Base-by-base conservation (phyloP, 805 yeast genomes). In the Clavispora carvajalis region DNA sequence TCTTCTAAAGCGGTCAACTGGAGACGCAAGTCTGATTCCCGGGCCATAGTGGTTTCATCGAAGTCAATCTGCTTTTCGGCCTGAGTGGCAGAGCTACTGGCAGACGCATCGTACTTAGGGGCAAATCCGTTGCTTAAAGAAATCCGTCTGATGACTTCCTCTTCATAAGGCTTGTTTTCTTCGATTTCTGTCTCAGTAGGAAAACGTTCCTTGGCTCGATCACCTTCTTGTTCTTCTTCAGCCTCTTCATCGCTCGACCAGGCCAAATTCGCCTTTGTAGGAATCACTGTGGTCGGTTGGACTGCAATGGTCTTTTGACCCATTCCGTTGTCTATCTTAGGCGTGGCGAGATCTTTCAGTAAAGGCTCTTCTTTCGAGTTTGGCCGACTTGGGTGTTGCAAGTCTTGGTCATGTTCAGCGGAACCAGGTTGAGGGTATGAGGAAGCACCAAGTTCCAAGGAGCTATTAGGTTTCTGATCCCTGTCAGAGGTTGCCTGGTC, bases 201-300 rank as follows among this genome's bases (percentile, higher is more conserved):
- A 25, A 9, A 25, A 3, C n/a, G 16, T 3, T n/a, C n/a, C n/a
- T n/a, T 9, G 29, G 15, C 16, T 9, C 7, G 3, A n/a, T n/a
- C n/a, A n/a, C n/a, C n/a, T 25, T 25, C 8, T n/a, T 25, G 8
- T 10, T 28, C 12, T 12, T 15, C 63, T 7, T 60, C 73, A 1
- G 69, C 76, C 2, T 77, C 86, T 46, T 84, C 95, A 49, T 84
- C 95, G 39, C 89, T 83, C 12, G 91, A 83, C 89, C 96, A 93
- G 3, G 90, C 81, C 57, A 91, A 71, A 33, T 82, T 79, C 0
- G 96, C 86, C 58, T 85, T 87, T 21, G 83, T 76, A 0, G 97
- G 96, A n/a, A 85, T 78, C 4, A 91, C 82, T 4, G 82, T 79
- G 5, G 85, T 75, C 10, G 84, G 60, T 47, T 79, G 86, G 12